Evolutionary conservation across 768 basidiomycete genomes (phyloP).

Genomic region (Amanita rubescens): DNA sequence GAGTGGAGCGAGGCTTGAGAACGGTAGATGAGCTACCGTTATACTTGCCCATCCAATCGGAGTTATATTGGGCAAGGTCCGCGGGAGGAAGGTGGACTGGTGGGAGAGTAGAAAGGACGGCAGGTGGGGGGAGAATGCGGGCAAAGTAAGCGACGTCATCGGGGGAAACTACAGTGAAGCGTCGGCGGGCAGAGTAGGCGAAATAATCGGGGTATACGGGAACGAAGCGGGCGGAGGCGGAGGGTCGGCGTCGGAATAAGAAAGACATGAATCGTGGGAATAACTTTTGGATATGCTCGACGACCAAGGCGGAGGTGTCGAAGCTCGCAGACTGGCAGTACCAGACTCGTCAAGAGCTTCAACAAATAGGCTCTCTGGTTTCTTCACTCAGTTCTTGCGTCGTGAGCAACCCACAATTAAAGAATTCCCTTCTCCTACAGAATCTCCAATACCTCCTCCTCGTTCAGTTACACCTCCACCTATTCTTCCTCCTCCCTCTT

Average conservation of each 20-base stretch:
- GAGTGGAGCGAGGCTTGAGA: conserved; percentile 79
- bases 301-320: too few species aligned
- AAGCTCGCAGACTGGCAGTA: too few species aligned
- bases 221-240: conserved; percentile 28
- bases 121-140: conserved; percentile 51
- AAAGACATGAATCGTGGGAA: not conserved
- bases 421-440: too few species aligned
- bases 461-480: conserved; percentile 70
- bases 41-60: conserved; percentile 97
- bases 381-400: conserved; percentile 72
- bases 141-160: conserved; percentile 63
- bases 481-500: conserved; percentile 57
- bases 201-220: conserved; percentile 53
- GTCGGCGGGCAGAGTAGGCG: conserved; percentile 56
- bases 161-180: too few species aligned
- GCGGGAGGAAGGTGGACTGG: conserved; percentile 38
- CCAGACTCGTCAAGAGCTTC: not conserved
- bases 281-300: conserved; percentile 22
- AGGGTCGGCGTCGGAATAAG: conserved; percentile 14
- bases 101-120: conserved; percentile 63
- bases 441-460: conserved; percentile 26
- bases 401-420: conserved; percentile 44
- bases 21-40: conserved; percentile 79
- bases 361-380: conserved; percentile 71
- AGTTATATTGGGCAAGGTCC: conserved; percentile 76